phyloP scores from a whole-genome alignment of 2,329 filamentous ascomycete genomes.

The Aspergillus aculeatus region DNA sequence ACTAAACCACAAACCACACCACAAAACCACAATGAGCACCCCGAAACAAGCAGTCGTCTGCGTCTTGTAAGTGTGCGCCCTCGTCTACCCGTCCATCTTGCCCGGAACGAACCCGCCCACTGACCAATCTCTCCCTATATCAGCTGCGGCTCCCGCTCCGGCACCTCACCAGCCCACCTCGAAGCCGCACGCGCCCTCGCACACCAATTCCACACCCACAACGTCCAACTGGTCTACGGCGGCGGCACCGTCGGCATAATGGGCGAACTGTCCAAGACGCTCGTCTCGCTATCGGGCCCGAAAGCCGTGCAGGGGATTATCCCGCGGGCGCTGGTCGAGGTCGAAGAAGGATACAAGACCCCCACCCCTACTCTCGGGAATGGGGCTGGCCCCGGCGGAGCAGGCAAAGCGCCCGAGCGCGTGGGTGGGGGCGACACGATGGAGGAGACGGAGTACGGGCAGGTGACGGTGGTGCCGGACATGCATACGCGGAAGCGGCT shows the following conservation, averaged over 20 bases:
- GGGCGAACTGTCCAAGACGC: slow-evolving; percentile 85
- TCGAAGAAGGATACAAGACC: slow-evolving; percentile 53
- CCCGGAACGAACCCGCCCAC: no score
- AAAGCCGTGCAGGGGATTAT: slow-evolving; percentile 89
- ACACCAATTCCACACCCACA: slow-evolving; percentile 68
- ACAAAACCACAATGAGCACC: slow-evolving; percentile 14
- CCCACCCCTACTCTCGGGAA: no score
- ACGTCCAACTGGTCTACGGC: slow-evolving; percentile 87
- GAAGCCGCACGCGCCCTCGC: slow-evolving; percentile 76
- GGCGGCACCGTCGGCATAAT: slow-evolving; percentile 93
- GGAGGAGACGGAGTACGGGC: slow-evolving; percentile 61
- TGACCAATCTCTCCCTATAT: not conserved
- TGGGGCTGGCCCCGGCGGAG: slow-evolving; percentile 6
- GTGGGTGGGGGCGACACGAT: slow-evolving; percentile 53
- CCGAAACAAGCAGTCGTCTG: slow-evolving; percentile 67
- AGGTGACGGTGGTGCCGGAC: slow-evolving; percentile 83
- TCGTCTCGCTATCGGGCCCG: slow-evolving; percentile 79
- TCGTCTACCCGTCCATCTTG: no score
- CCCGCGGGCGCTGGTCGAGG: slow-evolving; percentile 75
- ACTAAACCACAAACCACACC: not conserved
- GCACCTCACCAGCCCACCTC: slow-evolving; percentile 71
- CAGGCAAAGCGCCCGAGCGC: slow-evolving; percentile 49
- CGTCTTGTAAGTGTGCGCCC: slow-evolving; percentile 65
- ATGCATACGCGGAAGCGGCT: slow-evolving; percentile 96
- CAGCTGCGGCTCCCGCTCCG: slow-evolving; percentile 77